phyloP scores from a whole-genome alignment of 345 rosid species.

The Bretschneidera sinensis region DNA sequence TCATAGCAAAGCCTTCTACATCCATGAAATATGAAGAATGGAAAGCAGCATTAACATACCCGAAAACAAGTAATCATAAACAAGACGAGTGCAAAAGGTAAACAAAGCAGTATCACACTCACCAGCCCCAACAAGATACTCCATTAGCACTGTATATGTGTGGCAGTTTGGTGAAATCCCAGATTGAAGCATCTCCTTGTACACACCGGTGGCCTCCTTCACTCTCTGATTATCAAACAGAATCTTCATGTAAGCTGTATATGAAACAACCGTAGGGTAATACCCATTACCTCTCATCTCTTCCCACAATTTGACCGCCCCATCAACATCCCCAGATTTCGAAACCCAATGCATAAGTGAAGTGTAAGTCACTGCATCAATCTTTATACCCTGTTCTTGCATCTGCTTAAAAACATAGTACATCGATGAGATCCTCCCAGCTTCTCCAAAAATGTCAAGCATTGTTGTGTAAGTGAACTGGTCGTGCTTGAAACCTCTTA shows the following conservation, averaged over 20 bases:
- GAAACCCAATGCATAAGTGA: slow-evolving; percentile 82
- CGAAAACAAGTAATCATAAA: slow-evolving; percentile 19
- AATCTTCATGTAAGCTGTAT: slow-evolving; percentile 82
- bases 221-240: slow-evolving; percentile 53
- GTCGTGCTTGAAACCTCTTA: slow-evolving; percentile 69
- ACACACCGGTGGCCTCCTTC: slow-evolving; percentile 59
- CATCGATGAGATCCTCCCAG: slow-evolving; percentile 71
- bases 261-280: slow-evolving; percentile 62
- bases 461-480: slow-evolving; percentile 88
- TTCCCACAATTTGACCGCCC: slow-evolving; percentile 57
- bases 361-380: slow-evolving; percentile 74
- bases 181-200: slow-evolving; percentile 60
- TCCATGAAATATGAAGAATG: too few relatives aligned
- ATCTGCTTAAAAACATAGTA: slow-evolving; percentile 49
- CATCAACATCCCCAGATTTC: slow-evolving; percentile 55
- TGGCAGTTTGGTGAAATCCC: slow-evolving; percentile 66
- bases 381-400: slow-evolving; percentile 52
- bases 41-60: not conserved
- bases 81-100: slow-evolving; percentile 20
- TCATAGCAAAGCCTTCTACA: not conserved
- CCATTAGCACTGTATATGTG: slow-evolving; percentile 84
- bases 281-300: slow-evolving; percentile 59
- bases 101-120: slow-evolving; percentile 4
- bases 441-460: slow-evolving; percentile 92
- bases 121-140: slow-evolving; percentile 61